Percentiles rank a stretch among this genome's conserved stretches.
Conservation (phyloP, 148 eudicot genomes). For the Chenopodium formosanum region DNA sequence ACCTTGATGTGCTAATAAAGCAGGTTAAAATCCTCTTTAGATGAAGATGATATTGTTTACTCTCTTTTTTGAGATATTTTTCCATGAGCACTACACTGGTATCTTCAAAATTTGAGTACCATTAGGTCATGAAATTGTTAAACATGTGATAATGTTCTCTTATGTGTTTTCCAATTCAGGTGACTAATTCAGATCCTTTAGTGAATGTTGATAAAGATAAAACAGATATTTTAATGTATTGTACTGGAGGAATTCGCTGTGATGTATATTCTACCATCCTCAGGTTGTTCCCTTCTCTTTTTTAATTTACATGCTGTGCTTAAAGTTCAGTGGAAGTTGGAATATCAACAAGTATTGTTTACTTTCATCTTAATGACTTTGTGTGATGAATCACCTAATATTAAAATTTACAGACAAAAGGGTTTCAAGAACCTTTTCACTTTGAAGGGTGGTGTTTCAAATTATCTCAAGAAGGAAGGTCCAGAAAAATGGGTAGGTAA, state of each 20-base stretch:
- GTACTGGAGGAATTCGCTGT: constrained; percentile 97
- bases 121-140: no score
- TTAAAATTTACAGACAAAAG: constrained; percentile 44
- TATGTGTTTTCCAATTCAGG: constrained; percentile 39
- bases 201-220: constrained; percentile 69
- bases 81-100: not conserved
- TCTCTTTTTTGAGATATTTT: not conserved
- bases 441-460: constrained; percentile 84
- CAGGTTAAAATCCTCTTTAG: not conserved
- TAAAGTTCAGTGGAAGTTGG: not conserved
- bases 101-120: not conserved
- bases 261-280: constrained; percentile 94
- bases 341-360: not conserved
- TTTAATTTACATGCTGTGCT: not conserved
- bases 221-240: constrained; percentile 87
- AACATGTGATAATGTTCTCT: not conserved
- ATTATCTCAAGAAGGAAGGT: constrained; percentile 83
- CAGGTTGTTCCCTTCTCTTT: constrained; percentile 45
- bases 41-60: not conserved
- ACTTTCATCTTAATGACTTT: not conserved
- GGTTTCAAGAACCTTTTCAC: constrained; percentile 87
- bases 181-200: constrained; percentile 72
- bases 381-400: not conserved
- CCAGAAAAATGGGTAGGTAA: constrained; percentile 80
- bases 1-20: not conserved